These are phyloP conservation scores for Fraxinus excelsior DNA, from an alignment of 257 asterid species.

Conservation along the genomic window DNA sequence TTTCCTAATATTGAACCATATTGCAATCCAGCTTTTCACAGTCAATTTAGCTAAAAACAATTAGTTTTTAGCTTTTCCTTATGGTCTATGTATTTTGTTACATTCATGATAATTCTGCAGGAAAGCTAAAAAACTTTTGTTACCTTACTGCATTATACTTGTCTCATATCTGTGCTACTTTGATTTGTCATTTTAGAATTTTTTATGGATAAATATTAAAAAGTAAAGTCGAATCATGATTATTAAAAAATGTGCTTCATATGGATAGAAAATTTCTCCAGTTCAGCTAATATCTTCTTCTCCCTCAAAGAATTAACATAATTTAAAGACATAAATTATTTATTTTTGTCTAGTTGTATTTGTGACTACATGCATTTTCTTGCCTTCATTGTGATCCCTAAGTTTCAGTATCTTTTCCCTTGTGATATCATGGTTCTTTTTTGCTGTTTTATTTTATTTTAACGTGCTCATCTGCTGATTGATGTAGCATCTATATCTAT, in stretches of 20 bases:
- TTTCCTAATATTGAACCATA: background rate
- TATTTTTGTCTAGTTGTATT: too few relatives aligned
- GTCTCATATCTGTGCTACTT: slow-evolving; percentile 7
- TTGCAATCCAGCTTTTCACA: background rate
- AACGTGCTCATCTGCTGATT: slow-evolving; percentile 7
- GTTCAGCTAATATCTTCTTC: slow-evolving; percentile 23
- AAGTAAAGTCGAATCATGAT: slow-evolving; percentile 9
- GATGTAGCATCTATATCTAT: background rate
- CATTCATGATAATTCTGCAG: slow-evolving; percentile 1
- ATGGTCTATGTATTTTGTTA: background rate
- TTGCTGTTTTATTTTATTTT: slow-evolving; percentile 19
- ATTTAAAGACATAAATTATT: too few relatives aligned
- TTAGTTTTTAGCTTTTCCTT: too few relatives aligned
- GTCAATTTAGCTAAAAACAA: background rate
- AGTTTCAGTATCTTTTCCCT: background rate
- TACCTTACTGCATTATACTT: slow-evolving; percentile 8
- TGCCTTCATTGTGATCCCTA: background rate
- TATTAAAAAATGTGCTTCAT: slow-evolving; percentile 4
- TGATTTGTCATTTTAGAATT: background rate
- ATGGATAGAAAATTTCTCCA: slow-evolving; percentile 11
- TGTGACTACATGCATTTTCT: background rate
- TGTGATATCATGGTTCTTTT: slow-evolving; percentile 11
- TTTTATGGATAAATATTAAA: slow-evolving; percentile 2
- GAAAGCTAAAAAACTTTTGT: slow-evolving; percentile 1
- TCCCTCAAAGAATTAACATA: background rate